These are phyloP conservation scores for Fulvia fulva DNA, from an alignment of 2,329 filamentous ascomycete genomes.

Conservation along the genomic window DNA sequence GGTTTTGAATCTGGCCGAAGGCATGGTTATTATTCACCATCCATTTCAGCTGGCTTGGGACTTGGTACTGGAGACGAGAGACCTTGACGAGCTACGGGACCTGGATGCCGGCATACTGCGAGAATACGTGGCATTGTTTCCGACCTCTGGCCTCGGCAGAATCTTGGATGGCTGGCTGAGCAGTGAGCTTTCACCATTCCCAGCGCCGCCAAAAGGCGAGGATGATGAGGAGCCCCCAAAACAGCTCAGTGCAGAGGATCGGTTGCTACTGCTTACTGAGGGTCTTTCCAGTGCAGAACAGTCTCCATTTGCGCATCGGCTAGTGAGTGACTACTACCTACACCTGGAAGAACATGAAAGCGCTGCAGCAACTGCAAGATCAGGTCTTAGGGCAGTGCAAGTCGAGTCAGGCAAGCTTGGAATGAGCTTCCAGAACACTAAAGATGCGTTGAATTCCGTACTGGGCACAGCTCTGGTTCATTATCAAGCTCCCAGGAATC, in stretches of 20 bases:
- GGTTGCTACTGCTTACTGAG: slow-evolving; percentile 71
- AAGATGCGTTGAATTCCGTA: slow-evolving; percentile 69
- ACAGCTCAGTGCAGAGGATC: slow-evolving; percentile 67
- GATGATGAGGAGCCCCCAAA: slow-evolving; percentile 52
- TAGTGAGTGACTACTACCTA: slow-evolving; percentile 80
- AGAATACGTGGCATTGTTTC: slow-evolving; percentile 80
- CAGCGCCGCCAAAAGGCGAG: slow-evolving; percentile 53
- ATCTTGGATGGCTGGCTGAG: slow-evolving; percentile 77
- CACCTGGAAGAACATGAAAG: slow-evolving; percentile 80
- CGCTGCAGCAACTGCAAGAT: slow-evolving; percentile 73
- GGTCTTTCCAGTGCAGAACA: slow-evolving; percentile 49
- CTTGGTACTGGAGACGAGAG: slow-evolving; percentile 83
- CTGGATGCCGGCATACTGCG: slow-evolving; percentile 75
- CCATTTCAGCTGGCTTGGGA: slow-evolving; percentile 88
- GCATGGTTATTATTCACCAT: slow-evolving; percentile 96
- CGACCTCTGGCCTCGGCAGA: slow-evolving; percentile 75
- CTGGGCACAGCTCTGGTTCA: slow-evolving; percentile 86
- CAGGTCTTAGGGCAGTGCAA: slow-evolving; percentile 60
- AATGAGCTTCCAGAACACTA: slow-evolving; percentile 62
- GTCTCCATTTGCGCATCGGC: slow-evolving; percentile 76
- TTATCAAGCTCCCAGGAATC: slow-evolving; percentile 84
- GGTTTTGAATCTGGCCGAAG: slow-evolving; percentile 72
- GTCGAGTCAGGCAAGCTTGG: slow-evolving; percentile 64
- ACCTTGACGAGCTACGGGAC: slow-evolving; percentile 67
- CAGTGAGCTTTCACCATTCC: slow-evolving; percentile 81